Percentiles rank a stretch among this genome's conserved stretches.
phyloP scores from a whole-genome alignment of 106 monocot species.

The Dendrobium huoshanense region DNA sequence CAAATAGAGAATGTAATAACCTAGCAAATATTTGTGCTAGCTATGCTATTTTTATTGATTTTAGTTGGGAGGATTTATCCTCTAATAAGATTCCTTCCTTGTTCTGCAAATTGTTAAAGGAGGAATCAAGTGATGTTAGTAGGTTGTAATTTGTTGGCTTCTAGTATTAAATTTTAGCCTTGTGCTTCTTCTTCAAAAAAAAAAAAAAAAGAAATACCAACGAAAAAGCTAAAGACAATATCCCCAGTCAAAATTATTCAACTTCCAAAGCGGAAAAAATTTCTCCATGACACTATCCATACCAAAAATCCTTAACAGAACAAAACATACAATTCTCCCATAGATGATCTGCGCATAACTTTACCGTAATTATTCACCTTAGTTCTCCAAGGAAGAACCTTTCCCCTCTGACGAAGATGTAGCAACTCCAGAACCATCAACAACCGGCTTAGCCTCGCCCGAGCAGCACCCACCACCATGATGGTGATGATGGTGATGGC shows the following conservation, averaged over 20 bases:
- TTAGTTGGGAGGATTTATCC: too few relatives aligned
- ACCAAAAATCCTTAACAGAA: neutral
- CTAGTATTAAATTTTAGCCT: too few relatives aligned
- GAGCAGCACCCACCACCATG: constrained; percentile 22
- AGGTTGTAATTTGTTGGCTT: too few relatives aligned
- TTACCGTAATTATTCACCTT: neutral
- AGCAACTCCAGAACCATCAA: neutral
- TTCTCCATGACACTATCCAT: neutral
- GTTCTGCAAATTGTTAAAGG: too few relatives aligned
- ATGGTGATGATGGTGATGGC: constrained; percentile 14
- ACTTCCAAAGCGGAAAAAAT: neutral
- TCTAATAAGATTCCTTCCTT: too few relatives aligned
- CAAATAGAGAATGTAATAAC: too few relatives aligned
- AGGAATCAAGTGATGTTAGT: too few relatives aligned
- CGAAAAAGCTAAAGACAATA: neutral
- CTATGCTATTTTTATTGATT: too few relatives aligned
- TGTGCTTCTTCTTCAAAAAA: too few relatives aligned
- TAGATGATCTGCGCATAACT: neutral
- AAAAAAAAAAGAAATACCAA: neutral
- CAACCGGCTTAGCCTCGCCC: constrained; percentile 7
- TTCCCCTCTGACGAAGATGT: neutral
- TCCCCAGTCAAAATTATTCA: neutral
- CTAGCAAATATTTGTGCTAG: too few relatives aligned
- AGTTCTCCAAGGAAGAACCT: constrained; percentile 6
- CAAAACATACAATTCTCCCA: neutral